These are phyloP conservation scores for Ustanciosporium gigantosporum DNA, from an alignment of 1,284 basidiomycete species.

Conservation along the genomic window DNA sequence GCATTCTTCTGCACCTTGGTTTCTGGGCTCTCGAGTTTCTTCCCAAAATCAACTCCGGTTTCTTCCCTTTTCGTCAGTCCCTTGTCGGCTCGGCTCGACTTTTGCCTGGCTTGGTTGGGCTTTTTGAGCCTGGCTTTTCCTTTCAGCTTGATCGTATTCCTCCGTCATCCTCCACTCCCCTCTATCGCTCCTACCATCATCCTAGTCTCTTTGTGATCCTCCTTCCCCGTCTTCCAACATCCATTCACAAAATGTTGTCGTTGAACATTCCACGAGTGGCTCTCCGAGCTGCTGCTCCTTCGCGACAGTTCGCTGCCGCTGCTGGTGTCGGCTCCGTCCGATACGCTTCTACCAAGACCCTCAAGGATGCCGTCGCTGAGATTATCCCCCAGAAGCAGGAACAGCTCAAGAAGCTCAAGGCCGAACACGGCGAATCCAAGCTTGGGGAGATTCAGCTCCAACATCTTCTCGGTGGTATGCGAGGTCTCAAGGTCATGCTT, in stretches of 20 bases:
- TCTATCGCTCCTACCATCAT: too few species aligned
- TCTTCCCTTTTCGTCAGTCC: too few species aligned
- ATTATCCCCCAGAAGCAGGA: constrained; percentile 60
- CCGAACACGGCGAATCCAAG: constrained; percentile 50
- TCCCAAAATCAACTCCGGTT: too few species aligned
- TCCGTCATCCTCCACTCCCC: too few species aligned
- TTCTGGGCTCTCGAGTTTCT: too few species aligned
- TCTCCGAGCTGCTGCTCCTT: constrained; percentile 49
- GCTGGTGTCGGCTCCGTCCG: constrained; percentile 46
- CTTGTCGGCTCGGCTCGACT: too few species aligned
- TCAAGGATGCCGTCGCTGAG: constrained; percentile 58
- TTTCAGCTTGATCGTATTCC: too few species aligned
- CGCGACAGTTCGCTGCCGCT: constrained; percentile 55
- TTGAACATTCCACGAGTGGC: constrained; percentile 55
- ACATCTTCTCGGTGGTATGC: constrained; percentile 60
- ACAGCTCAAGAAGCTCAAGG: constrained; percentile 58
- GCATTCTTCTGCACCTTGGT: too few species aligned
- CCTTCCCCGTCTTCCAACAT: too few species aligned
- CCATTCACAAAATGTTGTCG: constrained; percentile 57
- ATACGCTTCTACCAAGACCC: constrained; percentile 56
- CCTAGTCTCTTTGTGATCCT: too few species aligned
- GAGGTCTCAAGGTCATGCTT: constrained; percentile 61
- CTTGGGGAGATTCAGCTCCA: constrained; percentile 58
- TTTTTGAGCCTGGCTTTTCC: too few species aligned
- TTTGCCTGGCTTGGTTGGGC: too few species aligned